These are phyloP conservation scores for Pythium dissimile DNA, from an alignment of 352 stramenopile species.

Conservation along the genomic window DNA sequence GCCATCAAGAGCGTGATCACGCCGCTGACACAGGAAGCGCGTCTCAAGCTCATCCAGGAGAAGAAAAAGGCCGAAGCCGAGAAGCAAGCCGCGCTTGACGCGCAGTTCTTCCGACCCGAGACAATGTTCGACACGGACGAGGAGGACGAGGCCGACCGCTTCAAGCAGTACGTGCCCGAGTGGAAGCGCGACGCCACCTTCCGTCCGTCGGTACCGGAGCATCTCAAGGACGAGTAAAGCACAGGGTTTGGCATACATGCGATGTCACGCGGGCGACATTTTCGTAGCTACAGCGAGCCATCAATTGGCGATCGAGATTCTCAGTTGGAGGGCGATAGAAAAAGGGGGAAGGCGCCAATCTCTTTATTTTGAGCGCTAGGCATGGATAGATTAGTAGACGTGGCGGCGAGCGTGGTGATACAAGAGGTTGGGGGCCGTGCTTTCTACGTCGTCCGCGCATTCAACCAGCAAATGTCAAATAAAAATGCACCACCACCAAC, in stretches of 20 bases:
- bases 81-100: constrained; percentile 23
- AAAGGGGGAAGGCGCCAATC: too few relatives aligned
- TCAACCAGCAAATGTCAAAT: too few relatives aligned
- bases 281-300: too few relatives aligned
- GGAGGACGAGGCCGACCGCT: constrained; percentile 57
- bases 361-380: background rate
- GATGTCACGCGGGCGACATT: too few relatives aligned
- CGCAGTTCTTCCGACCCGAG: constrained; percentile 39
- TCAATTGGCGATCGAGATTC: too few relatives aligned
- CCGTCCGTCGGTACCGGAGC: constrained; percentile 55
- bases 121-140: constrained; percentile 57
- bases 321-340: too few relatives aligned
- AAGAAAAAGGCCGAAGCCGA: constrained; percentile 33
- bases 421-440: too few relatives aligned
- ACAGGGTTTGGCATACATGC: too few relatives aligned
- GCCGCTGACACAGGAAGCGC: constrained; percentile 28
- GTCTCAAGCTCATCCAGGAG: constrained; percentile 30
- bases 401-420: background rate
- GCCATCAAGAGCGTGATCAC: constrained; percentile 55
- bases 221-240: constrained; percentile 47
- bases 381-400: constrained; percentile 4
- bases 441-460: too few relatives aligned
- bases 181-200: constrained; percentile 82
- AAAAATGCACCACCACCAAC: too few relatives aligned
- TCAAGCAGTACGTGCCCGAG: constrained; percentile 80